Evolutionary conservation across 1,284 basidiomycete species (phyloP), one percentile per base, ranked within the genome.

Genomic region (Ganoderma sinense): DNA sequence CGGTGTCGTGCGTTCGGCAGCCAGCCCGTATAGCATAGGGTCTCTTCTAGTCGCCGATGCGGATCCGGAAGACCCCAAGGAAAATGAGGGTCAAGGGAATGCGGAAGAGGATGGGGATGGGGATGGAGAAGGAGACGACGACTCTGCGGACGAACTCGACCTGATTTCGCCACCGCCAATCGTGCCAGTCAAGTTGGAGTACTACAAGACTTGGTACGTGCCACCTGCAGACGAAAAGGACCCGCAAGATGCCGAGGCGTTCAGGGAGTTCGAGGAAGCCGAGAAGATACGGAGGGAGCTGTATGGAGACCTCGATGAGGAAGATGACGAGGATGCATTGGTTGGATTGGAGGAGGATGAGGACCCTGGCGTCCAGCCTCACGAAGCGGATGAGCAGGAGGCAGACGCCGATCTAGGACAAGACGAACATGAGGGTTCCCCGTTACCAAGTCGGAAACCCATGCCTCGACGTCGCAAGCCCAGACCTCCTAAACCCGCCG

Each of bases 221-320:
- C 84, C 85, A 76, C 86, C 86, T 26, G 82, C 87, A 53, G 77
- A 79, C 11, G 79, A 80, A 51, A 74, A 83, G 70, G 82, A 87
- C 70, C 86, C 88, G 0, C 80, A 81, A 14, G 85, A 88, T 66
- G 88, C 87, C 8, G 82, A 88, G 66, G 91, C 92, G 75, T 80
- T 94, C 65, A 80, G 80, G 67, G 88, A 89, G 56, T 94, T 94
- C 69, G 73, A 93, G 74, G 87, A 90, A 68, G 89, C 87, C 2
- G 92, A 94, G 75, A 80, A 78, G 73, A 77, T 73, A 70, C 81
- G 88, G 66, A 86, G 82, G 74, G 87, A 86, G 67, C 67, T 82
- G 58, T 85, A 80, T 71, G 87, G 87, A 5, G 83, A 82, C 29
- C 84, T 83, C 48, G 84, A 81, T 7, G 78, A 80, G n/a, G 75